Percentiles rank a stretch among this genome's conserved stretches.
phyloP scores from a whole-genome alignment of 148 eudicot genomes.

The Rhododendron vialii region DNA sequence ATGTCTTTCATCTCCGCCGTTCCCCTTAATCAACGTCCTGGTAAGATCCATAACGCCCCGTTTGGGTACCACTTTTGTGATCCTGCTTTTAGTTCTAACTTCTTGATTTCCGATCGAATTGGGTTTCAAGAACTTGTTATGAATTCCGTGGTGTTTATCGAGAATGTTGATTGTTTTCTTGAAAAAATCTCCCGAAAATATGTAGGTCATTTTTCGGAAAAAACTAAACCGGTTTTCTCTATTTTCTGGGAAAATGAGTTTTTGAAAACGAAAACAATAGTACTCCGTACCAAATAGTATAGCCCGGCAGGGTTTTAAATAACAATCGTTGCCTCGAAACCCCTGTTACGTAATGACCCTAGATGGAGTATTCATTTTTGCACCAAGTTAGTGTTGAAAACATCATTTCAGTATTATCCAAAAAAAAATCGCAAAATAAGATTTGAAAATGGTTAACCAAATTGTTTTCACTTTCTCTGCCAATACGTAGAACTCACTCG shows the following conservation, averaged over 20 bases:
- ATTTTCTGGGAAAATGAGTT: neutral
- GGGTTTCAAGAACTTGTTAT: neutral
- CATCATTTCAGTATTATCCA: too few relatives aligned
- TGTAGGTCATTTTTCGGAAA: neutral
- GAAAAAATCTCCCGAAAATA: neutral
- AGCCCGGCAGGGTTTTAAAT: too few relatives aligned
- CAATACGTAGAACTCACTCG: neutral
- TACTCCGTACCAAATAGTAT: neutral
- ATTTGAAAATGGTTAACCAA: neutral
- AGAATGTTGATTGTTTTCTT: neutral
- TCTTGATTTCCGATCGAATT: neutral
- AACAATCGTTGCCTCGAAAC: too few relatives aligned
- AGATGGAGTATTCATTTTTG: too few relatives aligned
- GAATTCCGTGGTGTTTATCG: neutral
- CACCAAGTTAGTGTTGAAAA: too few relatives aligned
- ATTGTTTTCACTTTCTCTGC: neutral
- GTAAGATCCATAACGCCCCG: slow-evolving; percentile 16
- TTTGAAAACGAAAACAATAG: too few relatives aligned
- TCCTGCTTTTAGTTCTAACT: neutral
- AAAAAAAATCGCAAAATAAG: neutral
- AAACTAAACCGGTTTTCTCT: neutral
- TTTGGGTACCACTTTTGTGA: neutral
- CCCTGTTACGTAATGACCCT: too few relatives aligned
- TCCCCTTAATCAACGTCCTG: slow-evolving; percentile 51
- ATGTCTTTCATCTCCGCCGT: slow-evolving; percentile 72